Evolutionary conservation across 257 asterid genomes (phyloP).

Genomic region (Forsythia viridissima): DNA sequence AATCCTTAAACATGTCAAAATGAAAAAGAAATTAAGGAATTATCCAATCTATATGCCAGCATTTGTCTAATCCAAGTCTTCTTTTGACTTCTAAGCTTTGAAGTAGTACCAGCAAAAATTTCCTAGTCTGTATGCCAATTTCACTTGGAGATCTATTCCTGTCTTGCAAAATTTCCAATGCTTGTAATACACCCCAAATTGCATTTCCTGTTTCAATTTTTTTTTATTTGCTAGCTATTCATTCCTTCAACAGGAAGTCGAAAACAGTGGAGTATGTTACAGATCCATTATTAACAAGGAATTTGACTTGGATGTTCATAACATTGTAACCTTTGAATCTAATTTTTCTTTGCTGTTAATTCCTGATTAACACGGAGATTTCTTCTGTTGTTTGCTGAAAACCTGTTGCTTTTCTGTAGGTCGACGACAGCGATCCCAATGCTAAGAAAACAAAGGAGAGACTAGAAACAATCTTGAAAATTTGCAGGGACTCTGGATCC

Average conservation of each 20-base stretch:
- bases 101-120: neutral
- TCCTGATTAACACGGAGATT: neutral
- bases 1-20: neutral
- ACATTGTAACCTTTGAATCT: neutral
- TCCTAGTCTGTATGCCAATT: neutral
- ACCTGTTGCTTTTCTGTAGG: neutral
- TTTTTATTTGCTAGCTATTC: neutral
- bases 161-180: neutral
- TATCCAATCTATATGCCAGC: neutral
- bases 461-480: neutral
- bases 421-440: neutral
- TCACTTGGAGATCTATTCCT: neutral
- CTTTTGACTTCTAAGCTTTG: neutral
- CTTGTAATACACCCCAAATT: neutral
- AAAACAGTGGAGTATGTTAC: neutral
- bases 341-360: neutral
- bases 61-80: neutral
- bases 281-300: neutral
- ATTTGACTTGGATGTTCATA: neutral
- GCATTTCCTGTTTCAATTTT: conserved; percentile 7
- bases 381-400: neutral
- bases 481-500: conserved; percentile 9
- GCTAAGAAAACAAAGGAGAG: neutral
- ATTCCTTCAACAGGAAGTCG: neutral
- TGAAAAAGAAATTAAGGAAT: neutral